Percentiles rank a stretch among this genome's conserved stretches.
Conservation (phyloP, 345 rosid genomes). For the Raphanus raphanistrum region DNA sequence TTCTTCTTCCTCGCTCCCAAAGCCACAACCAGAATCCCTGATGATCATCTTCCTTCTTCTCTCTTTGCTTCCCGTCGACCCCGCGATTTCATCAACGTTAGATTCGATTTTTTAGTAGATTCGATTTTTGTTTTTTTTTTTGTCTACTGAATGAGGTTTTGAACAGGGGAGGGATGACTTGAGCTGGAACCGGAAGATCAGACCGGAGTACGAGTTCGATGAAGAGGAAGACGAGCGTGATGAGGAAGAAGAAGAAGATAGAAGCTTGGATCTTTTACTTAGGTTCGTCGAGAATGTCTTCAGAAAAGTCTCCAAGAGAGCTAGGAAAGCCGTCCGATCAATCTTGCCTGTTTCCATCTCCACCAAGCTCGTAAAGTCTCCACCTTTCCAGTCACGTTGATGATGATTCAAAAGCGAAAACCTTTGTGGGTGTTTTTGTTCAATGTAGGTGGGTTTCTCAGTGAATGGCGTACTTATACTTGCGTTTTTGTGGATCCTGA, state of each 20-base stretch:
- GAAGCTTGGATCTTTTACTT: conserved; percentile 83
- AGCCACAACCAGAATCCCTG: conserved; percentile 12
- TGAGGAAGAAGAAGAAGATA: conserved; percentile 68
- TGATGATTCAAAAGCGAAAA: not conserved
- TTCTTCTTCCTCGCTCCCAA: conserved; percentile 17
- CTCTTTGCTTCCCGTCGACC: conserved; percentile 36
- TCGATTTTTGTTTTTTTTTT: too few species aligned
- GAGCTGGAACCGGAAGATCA: conserved; percentile 71
- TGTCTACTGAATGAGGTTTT: not conserved
- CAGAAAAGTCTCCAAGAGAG: conserved; percentile 65
- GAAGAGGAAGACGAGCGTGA: conserved; percentile 38
- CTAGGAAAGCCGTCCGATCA: conserved; percentile 78
- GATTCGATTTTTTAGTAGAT: not conserved
- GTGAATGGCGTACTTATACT: conserved; percentile 81
- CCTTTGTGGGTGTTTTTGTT: not conserved
- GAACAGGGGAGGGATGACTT: conserved; percentile 42
- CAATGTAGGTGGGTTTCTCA: conserved; percentile 71
- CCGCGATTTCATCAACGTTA: conserved; percentile 40
- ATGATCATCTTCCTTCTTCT: not conserved
- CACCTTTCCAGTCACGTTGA: not conserved
- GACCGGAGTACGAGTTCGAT: conserved; percentile 41
- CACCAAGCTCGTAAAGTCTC: conserved; percentile 52
- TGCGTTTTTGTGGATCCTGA: conserved; percentile 84
- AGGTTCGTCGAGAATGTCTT: conserved; percentile 70
- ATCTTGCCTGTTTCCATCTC: conserved; percentile 73